Conservation (phyloP, 805 yeast genomes). For the Maudiozyma saulgeensis region DNA sequence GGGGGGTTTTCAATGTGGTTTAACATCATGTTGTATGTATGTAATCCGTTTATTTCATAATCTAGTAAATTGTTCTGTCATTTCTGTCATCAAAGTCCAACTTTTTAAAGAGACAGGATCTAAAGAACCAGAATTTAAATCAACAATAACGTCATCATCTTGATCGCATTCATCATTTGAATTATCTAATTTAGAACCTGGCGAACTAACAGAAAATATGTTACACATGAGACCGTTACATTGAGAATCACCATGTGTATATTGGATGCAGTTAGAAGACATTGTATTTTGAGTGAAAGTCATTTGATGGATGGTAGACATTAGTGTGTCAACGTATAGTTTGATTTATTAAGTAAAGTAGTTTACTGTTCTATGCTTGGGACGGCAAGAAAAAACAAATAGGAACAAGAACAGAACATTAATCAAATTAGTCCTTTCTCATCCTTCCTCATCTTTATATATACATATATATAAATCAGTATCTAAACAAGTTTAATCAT, state of each 20-base stretch:
- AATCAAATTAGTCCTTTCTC: too few relatives aligned
- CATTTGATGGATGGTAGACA: background rate
- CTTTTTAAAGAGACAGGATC: slow-evolving; percentile 19
- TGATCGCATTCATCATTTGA: slow-evolving; percentile 3
- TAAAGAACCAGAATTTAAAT: slow-evolving; percentile 23
- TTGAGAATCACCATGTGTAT: background rate
- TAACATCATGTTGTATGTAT: too few relatives aligned
- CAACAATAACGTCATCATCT: slow-evolving; percentile 25
- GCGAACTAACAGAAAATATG: background rate
- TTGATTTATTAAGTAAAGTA: too few relatives aligned
- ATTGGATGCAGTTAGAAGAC: background rate
- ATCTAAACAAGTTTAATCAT: too few relatives aligned
- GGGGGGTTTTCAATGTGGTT: too few relatives aligned
- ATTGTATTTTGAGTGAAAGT: background rate
- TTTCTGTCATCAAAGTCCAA: slow-evolving; percentile 19
- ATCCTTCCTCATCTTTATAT: too few relatives aligned
- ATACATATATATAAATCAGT: too few relatives aligned
- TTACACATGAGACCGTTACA: background rate
- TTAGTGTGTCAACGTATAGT: background rate
- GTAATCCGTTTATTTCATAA: slow-evolving; percentile 6
- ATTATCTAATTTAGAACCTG: background rate
- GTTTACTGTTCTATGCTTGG: too few relatives aligned
- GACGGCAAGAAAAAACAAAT: too few relatives aligned
- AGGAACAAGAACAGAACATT: too few relatives aligned
- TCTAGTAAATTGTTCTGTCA: slow-evolving; percentile 19